These are phyloP conservation scores for Phalaenopsis aphrodite DNA, from an alignment of 106 monocot genomes.

Conservation along the genomic window DNA sequence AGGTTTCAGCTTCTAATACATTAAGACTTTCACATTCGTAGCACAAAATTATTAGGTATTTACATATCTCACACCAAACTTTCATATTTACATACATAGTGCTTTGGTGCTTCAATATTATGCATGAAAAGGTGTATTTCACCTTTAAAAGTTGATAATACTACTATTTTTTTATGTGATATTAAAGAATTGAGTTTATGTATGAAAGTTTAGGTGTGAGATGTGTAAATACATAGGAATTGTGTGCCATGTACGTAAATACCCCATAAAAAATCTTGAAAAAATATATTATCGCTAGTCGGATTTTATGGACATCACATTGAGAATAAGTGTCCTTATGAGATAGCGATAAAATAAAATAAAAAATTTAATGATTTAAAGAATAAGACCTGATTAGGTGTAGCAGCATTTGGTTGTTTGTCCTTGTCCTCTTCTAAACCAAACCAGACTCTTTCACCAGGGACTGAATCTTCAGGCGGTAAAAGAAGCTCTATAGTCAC, in stretches of 20 bases:
- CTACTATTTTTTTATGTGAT: too few species aligned
- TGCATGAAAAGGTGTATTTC: too few species aligned
- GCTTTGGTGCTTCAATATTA: too few species aligned
- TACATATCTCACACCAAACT: too few species aligned
- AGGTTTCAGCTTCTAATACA: neutral
- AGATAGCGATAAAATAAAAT: neutral
- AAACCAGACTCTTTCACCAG: conserved; percentile 96
- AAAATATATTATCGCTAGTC: neutral
- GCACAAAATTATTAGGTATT: neutral
- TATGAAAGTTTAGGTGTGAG: too few species aligned
- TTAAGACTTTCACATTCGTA: neutral
- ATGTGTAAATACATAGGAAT: too few species aligned
- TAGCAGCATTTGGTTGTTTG: conserved; percentile 49
- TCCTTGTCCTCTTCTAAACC: conserved; percentile 61
- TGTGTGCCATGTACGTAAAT: too few species aligned
- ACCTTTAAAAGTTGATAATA: too few species aligned
- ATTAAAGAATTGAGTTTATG: too few species aligned
- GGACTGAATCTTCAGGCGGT: conserved; percentile 70
- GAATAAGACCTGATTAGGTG: conserved; percentile 74
- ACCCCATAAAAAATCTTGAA: neutral
- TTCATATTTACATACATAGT: too few species aligned
- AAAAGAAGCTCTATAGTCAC: conserved; percentile 77
- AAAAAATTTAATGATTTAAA: neutral
- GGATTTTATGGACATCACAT: neutral
- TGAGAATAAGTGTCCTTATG: neutral